These are phyloP conservation scores for Claviceps sorghi DNA, from an alignment of 2,329 filamentous ascomycete genomes.

Conservation along the genomic window DNA sequence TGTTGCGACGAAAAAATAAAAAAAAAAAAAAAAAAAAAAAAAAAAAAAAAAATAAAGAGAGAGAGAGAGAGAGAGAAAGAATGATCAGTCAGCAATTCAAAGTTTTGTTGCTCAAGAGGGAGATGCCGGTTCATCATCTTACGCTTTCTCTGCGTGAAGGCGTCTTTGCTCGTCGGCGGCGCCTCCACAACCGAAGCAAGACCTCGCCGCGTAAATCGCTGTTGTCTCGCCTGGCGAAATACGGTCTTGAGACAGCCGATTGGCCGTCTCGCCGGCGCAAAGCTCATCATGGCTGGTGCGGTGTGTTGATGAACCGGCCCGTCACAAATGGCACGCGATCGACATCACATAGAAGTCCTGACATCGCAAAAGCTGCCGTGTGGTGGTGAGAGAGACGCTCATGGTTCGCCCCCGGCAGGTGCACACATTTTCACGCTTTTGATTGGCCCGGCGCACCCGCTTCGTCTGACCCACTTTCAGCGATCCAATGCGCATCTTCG, in stretches of 20 bases:
- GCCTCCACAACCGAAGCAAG: conserved; percentile 27
- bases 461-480: conserved; percentile 14
- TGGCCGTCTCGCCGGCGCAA: conserved; percentile 47
- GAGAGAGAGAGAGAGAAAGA: too few species aligned
- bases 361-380: not conserved
- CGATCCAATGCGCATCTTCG: not conserved
- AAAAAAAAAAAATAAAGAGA: not conserved
- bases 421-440: conserved; percentile 8
- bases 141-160: conserved; percentile 22
- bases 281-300: conserved; percentile 38
- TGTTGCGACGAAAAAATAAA: conserved; percentile 7
- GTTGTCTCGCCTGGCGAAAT: conserved; percentile 42
- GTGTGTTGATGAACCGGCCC: conserved; percentile 6
- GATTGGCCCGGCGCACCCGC: conserved; percentile 23
- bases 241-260: conserved; percentile 55
- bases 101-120: too few species aligned
- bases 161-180: conserved; percentile 11
- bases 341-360: not conserved
- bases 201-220: conserved; percentile 28
- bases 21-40: not conserved
- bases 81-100: too few species aligned
- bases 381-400: not conserved
- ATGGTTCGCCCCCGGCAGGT: too few species aligned
- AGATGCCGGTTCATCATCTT: conserved; percentile 8
- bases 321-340: not conserved